phyloP scores from a whole-genome alignment of 2,329 filamentous ascomycete genomes.

The Ceratocystis eucalypticola region DNA sequence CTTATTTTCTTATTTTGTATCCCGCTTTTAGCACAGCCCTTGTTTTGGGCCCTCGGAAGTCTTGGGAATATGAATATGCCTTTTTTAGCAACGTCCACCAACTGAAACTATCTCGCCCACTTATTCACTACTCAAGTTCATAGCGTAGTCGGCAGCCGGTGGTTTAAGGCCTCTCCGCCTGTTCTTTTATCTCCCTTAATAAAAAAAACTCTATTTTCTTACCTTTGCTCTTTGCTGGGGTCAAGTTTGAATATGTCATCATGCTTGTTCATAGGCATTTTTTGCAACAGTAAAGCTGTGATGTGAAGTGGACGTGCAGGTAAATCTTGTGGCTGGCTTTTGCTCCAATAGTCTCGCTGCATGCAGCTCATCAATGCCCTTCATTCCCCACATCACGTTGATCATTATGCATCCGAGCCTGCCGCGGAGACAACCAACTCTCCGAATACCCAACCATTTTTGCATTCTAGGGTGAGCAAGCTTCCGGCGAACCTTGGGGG shows the following conservation, averaged over 20 bases:
- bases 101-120: not conserved
- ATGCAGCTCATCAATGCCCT: not conserved
- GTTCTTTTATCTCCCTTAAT: too few species aligned
- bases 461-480: too few species aligned
- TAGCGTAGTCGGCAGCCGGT: too few species aligned
- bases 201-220: too few species aligned
- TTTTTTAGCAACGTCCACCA: not conserved
- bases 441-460: not conserved
- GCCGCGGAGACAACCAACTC: not conserved
- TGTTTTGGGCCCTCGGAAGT: not conserved
- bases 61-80: not conserved
- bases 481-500: too few species aligned
- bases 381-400: not conserved
- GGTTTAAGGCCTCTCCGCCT: too few species aligned
- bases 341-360: not conserved
- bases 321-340: not conserved
- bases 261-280: too few species aligned
- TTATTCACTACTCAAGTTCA: too few species aligned
- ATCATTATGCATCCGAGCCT: not conserved
- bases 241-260: too few species aligned
- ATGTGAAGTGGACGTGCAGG: not conserved
- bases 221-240: too few species aligned
- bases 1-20: not conserved
- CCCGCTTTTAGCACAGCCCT: too few species aligned
- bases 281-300: not conserved